Conservation (phyloP, 2,329 filamentous ascomycete species). For the Aureobasidium lini region DNA sequence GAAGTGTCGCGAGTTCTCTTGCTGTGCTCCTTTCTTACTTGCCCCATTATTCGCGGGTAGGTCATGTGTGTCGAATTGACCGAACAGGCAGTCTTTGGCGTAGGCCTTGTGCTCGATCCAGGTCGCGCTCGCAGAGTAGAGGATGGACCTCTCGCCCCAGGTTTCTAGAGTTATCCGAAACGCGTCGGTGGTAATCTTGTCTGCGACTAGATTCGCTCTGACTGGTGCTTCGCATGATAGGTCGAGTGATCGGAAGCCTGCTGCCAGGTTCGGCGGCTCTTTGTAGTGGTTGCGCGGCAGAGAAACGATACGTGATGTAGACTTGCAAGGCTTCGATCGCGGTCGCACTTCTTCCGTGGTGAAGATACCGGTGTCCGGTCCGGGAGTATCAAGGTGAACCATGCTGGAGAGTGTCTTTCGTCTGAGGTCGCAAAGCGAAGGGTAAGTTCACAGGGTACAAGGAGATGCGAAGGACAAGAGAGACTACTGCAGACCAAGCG, state of each 20-base stretch:
- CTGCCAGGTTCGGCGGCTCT: constrained; percentile 23
- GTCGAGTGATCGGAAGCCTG: constrained; percentile 23
- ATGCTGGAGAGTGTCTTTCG: not conserved
- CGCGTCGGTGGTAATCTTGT: constrained; percentile 19
- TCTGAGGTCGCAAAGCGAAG: not conserved
- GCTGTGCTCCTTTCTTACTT: constrained; percentile 13
- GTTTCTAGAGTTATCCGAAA: constrained; percentile 23
- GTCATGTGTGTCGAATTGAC: constrained; percentile 24
- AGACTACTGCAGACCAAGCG: not conserved
- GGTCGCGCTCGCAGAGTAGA: constrained; percentile 20
- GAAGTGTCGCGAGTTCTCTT: constrained; percentile 19
- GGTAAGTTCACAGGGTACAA: not conserved
- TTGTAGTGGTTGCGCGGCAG: constrained; percentile 23
- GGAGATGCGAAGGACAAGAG: not conserved
- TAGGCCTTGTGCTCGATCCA: constrained; percentile 26
- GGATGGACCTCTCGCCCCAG: constrained; percentile 19
- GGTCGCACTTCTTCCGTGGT: constrained; percentile 22
- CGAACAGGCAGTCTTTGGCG: constrained; percentile 23
- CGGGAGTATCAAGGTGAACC: constrained; percentile 18
- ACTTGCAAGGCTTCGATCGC: constrained; percentile 15
- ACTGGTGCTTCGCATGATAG: constrained; percentile 19
- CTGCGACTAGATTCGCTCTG: constrained; percentile 23
- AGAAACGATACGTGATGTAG: constrained; percentile 22
- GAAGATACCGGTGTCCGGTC: constrained; percentile 24
- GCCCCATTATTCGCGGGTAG: not conserved